A percentile compares a stretch with the other conserved stretches of the same genome.
These are phyloP conservation scores for Ogataea glucozyma DNA, from an alignment of 805 yeast genomes.

Conservation along the genomic window DNA sequence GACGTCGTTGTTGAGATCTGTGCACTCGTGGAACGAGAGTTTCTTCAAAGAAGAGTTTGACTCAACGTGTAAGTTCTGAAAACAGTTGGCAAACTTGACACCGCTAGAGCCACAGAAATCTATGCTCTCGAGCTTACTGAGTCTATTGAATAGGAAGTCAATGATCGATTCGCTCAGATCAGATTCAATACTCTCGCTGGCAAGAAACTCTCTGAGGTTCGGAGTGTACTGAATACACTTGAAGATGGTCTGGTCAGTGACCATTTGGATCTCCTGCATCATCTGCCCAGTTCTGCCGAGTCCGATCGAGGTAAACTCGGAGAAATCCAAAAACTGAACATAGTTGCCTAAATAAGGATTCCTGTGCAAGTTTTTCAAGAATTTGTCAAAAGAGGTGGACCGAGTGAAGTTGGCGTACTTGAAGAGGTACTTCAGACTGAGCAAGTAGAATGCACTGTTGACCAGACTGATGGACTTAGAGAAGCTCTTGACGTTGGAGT, in stretches of 20 bases:
- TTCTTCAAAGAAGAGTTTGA: slow-evolving; percentile 37
- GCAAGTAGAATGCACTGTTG: slow-evolving; percentile 56
- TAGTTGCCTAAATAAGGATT: slow-evolving; percentile 52
- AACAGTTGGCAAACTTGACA: slow-evolving; percentile 57
- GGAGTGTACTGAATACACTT: slow-evolving; percentile 64
- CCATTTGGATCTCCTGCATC: slow-evolving; percentile 91
- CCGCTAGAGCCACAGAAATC: slow-evolving; percentile 91
- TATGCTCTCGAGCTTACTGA: slow-evolving; percentile 60
- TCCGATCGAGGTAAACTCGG: slow-evolving; percentile 86
- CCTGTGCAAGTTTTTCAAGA: slow-evolving; percentile 55
- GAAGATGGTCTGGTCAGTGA: slow-evolving; percentile 70
- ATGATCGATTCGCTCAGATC: slow-evolving; percentile 69
- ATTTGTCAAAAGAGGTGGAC: slow-evolving; percentile 75
- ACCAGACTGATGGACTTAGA: slow-evolving; percentile 40
- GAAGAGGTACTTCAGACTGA: slow-evolving; percentile 59
- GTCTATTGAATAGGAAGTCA: slow-evolving; percentile 51
- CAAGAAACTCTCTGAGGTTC: slow-evolving; percentile 74
- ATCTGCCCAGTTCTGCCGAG: slow-evolving; percentile 85
- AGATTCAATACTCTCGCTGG: slow-evolving; percentile 81
- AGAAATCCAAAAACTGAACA: slow-evolving; percentile 80
- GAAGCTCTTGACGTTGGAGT: slow-evolving; percentile 33
- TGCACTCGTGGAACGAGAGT: slow-evolving; percentile 85
- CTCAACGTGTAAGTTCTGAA: slow-evolving; percentile 43
- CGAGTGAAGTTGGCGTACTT: slow-evolving; percentile 73
- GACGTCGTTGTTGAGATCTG: slow-evolving; percentile 63